phyloP scores from a whole-genome alignment of 2,329 filamentous ascomycete species.

The Hortaea werneckii region DNA sequence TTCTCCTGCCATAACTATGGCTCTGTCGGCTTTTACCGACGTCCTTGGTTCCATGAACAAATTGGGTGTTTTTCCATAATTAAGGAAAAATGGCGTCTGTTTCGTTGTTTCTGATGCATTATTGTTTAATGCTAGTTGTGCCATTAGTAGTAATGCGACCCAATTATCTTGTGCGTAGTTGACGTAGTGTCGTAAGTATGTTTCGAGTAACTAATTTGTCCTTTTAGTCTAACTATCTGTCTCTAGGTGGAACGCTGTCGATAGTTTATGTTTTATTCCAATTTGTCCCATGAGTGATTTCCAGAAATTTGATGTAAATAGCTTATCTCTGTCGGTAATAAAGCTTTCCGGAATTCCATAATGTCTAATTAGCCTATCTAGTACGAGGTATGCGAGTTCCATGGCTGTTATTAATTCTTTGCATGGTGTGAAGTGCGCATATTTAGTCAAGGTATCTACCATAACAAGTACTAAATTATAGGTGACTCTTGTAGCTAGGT shows the following conservation, averaged over 20 bases:
- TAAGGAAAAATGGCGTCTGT: constrained; percentile 12
- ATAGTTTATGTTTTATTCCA: constrained; percentile 14
- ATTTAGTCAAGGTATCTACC: constrained; percentile 13
- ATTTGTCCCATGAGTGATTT: constrained; percentile 6
- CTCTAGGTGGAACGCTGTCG: constrained; percentile 17
- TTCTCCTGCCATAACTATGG: constrained; percentile 1
- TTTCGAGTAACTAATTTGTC: background rate
- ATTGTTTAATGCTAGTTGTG: constrained; percentile 18
- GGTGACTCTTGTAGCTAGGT: constrained; percentile 1
- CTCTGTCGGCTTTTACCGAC: background rate
- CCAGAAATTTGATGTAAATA: constrained; percentile 14
- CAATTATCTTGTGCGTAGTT: constrained; percentile 1
- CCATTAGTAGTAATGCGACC: constrained; percentile 10
- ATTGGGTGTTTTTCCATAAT: constrained; percentile 7
- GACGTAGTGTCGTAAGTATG: constrained; percentile 1
- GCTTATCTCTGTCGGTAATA: constrained; percentile 12
- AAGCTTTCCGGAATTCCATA: constrained; percentile 9
- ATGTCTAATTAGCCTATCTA: constrained; percentile 10
- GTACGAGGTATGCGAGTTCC: constrained; percentile 11
- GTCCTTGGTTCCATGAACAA: background rate
- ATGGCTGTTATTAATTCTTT: constrained; percentile 8
- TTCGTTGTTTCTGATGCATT: constrained; percentile 7
- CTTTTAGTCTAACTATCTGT: constrained; percentile 9
- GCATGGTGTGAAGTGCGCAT: constrained; percentile 7
- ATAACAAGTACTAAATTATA: constrained; percentile 13